Conservation (phyloP, 352 stramenopile species). For the Globisporangium middletonii region DNA sequence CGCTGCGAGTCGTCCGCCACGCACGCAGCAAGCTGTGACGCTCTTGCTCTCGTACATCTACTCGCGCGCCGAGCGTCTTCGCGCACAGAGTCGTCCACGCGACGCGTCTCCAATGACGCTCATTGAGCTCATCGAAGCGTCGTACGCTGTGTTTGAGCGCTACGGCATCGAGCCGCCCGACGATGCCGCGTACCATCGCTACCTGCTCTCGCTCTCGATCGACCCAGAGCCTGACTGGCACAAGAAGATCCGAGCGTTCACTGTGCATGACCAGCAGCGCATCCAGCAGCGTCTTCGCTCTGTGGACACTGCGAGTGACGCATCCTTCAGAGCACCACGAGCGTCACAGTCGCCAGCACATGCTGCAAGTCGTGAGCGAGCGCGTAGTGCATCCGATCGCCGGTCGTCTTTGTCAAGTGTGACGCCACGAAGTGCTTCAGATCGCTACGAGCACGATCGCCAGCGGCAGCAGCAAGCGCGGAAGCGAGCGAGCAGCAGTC, state of each 20-base stretch:
- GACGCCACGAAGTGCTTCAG: neutral
- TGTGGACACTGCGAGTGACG: neutral
- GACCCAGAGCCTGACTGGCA: constrained; percentile 52
- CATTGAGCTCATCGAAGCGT: constrained; percentile 60
- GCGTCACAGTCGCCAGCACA: neutral
- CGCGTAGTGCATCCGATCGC: neutral
- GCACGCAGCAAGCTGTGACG: constrained; percentile 4
- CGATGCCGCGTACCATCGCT: constrained; percentile 49
- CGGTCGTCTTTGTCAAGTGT: neutral
- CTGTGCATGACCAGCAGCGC: constrained; percentile 9
- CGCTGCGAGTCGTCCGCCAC: neutral
- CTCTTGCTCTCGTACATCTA: constrained; percentile 50
- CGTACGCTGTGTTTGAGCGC: constrained; percentile 41
- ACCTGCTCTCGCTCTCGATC: constrained; percentile 47
- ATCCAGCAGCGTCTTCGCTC: constrained; percentile 14
- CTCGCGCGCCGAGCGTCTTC: constrained; percentile 21
- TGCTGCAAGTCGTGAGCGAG: neutral
- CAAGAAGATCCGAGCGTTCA: constrained; percentile 42
- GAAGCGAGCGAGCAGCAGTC: too few relatives aligned
- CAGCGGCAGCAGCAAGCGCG: neutral
- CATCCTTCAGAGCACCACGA: neutral
- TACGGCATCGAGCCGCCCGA: constrained; percentile 34
- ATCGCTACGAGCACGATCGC: neutral
- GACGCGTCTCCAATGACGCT: constrained; percentile 30
- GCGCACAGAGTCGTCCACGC: neutral